These are phyloP conservation scores for Chrysanthemum makinoi DNA, from an alignment of 129 eudicot species.

Conservation along the genomic window DNA sequence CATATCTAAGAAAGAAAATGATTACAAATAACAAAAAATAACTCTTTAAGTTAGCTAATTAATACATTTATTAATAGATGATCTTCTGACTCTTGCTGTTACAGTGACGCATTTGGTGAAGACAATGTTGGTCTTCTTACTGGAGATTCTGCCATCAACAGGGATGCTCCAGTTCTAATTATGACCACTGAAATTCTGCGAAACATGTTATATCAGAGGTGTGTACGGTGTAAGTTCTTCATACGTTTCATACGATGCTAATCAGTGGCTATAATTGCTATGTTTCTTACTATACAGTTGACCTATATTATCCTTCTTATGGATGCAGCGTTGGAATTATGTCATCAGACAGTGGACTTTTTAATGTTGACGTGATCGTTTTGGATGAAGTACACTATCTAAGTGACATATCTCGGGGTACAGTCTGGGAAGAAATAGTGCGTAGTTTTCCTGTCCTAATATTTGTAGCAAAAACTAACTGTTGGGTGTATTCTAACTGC, in stretches of 20 bases:
- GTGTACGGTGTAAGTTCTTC: conserved; percentile 38
- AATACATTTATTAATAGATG: background rate
- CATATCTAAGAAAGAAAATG: conserved; percentile 15
- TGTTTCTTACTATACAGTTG: conserved; percentile 11
- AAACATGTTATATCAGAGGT: conserved; percentile 97
- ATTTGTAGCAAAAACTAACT: conserved; percentile 13
- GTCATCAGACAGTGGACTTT: conserved; percentile 81
- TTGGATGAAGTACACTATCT: conserved; percentile 99
- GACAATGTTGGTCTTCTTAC: conserved; percentile 93
- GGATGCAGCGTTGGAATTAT: conserved; percentile 81
- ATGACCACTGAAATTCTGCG: conserved; percentile 99
- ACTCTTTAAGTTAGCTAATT: background rate
- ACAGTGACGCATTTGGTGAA: conserved; percentile 94
- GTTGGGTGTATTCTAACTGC: conserved; percentile 18
- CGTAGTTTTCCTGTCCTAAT: conserved; percentile 26
- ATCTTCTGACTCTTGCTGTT: conserved; percentile 17
- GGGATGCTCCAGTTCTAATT: conserved; percentile 87
- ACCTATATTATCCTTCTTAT: conserved; percentile 16
- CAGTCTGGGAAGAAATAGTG: conserved; percentile 99
- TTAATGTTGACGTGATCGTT: conserved; percentile 92
- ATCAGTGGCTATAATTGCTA: background rate
- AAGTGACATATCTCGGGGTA: conserved; percentile 98
- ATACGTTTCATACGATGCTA: background rate
- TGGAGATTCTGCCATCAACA: conserved; percentile 92
- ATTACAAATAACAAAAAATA: conserved; percentile 2